A percentile compares a stretch with the other conserved stretches of the same genome.
Evolutionary conservation across 257 asterid species (phyloP).

Genomic region (Solanum peruvianum): DNA sequence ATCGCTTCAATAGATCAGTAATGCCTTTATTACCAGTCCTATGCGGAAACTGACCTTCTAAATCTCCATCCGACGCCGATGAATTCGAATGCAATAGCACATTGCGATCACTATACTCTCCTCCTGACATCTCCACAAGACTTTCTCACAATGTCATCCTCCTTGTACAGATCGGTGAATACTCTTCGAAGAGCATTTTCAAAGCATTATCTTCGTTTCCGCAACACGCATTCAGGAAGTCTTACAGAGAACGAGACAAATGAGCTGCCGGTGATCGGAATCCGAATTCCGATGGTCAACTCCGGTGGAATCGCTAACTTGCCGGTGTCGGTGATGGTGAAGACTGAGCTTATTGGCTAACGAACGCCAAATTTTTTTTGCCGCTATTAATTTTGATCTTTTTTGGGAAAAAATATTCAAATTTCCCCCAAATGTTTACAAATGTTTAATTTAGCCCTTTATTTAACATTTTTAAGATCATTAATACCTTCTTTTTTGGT

Average conservation of each 20-base stretch:
- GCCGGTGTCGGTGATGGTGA: not conserved
- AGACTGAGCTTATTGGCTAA: not conserved
- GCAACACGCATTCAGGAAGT: not conserved
- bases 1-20: constrained; percentile 26
- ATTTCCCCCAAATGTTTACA: not conserved
- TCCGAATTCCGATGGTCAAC: not conserved
- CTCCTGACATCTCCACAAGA: not conserved
- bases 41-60: constrained; percentile 42
- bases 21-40: constrained; percentile 19
- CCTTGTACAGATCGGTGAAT: not conserved
- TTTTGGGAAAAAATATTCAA: not conserved
- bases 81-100: constrained; percentile 27
- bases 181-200: not conserved
- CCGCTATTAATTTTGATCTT: not conserved
- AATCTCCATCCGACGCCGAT: constrained; percentile 48
- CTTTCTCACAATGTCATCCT: not conserved
- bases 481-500: not conserved
- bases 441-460: not conserved
- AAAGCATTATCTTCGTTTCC: not conserved
- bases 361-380: not conserved
- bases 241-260: not conserved
- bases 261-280: too few species aligned
- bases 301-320: not conserved
- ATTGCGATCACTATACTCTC: constrained; percentile 42
- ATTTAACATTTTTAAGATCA: not conserved